Evolutionary conservation across 108 stramenopile species (phyloP).

Genomic region (Nannochloropsis salina): DNA sequence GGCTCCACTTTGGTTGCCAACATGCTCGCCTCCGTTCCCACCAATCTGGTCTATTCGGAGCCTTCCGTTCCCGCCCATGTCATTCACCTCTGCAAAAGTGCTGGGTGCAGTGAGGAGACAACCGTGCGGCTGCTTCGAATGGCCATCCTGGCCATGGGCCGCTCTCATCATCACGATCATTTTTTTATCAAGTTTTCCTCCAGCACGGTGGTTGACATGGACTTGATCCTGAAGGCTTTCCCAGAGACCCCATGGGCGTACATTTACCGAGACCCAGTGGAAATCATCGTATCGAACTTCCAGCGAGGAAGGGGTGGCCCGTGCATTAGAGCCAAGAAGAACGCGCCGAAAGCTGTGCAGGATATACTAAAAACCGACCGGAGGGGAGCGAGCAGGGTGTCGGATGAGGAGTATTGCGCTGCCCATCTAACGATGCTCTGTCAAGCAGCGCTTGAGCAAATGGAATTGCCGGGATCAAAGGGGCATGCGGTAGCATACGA

Average conservation of each 20-base stretch:
- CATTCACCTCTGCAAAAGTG: constrained; percentile 54
- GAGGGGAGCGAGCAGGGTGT: constrained; percentile 13
- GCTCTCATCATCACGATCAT: constrained; percentile 50
- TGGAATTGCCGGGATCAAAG: not conserved
- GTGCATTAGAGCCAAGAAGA: constrained; percentile 35
- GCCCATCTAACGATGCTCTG: constrained; percentile 47
- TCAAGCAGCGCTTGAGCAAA: not conserved
- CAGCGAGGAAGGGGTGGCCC: constrained; percentile 29
- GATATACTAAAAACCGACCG: not conserved
- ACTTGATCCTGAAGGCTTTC: constrained; percentile 60
- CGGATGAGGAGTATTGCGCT: constrained; percentile 49
- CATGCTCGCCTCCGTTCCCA: constrained; percentile 68
- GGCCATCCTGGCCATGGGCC: constrained; percentile 44
- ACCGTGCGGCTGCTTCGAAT: constrained; percentile 35
- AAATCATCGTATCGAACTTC: constrained; percentile 67
- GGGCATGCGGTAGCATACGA: constrained; percentile 47
- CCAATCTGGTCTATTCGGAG: constrained; percentile 73
- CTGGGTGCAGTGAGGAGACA: constrained; percentile 25
- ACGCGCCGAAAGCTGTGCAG: constrained; percentile 35
- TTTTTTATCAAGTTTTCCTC: constrained; percentile 90
- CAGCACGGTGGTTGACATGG: constrained; percentile 30
- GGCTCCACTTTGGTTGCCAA: constrained; percentile 92
- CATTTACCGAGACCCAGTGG: constrained; percentile 85
- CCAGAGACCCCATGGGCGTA: constrained; percentile 85
- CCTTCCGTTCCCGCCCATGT: constrained; percentile 65